Base-by-base conservation (phyloP, 805 yeast genomes). In the Pichia phayaonensis region DNA sequence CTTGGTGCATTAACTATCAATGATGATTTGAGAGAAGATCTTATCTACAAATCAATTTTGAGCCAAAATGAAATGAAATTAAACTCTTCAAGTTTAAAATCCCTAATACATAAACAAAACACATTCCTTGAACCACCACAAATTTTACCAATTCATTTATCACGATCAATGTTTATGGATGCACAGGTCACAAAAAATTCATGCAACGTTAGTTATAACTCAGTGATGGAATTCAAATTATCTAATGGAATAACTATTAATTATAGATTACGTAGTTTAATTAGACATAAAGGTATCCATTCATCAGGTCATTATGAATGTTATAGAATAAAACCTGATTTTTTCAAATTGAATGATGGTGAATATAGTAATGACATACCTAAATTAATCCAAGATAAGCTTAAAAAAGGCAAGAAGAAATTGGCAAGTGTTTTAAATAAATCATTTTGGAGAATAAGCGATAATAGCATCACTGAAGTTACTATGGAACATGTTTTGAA, bases 251-350 rank as follows among this genome's bases (percentile, higher is more conserved):
- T 50, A 1, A 36, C 12, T 16, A 40, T 31, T n/a, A 16, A 18
- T 3, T 90, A 87, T 63, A 71, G 72, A 53, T 72, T 94, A 38
- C 77, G 75, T 54, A 85, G 97, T 0, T 70, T 88, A 54, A 81
- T 94, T 20, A 77, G 90, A 56, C 98, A 94, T 63, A 80, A 83
- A 44, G 99, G 99, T 0, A 81, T 92, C 1, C 97, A 90, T 65
- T 76, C 82, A 21, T 78, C 81, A 42, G 98, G 98, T 1, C 98
- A 90, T 62, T 90, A 90, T 63, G 96, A 90, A 60, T 87, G 96
- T 59, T 88, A 80, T 63, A 82, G 86, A 54, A 81, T 80, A 45
- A 90, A 90, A 62, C 92, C 94, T 2, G 63, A 75, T 4, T 75
- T 74, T 50, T 80, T 72, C 47, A 78, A 75, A 54, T 71, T 70